Evolutionary conservation across 305 asterid genomes (phyloP).

Genomic region (Striga hermonthica): DNA sequence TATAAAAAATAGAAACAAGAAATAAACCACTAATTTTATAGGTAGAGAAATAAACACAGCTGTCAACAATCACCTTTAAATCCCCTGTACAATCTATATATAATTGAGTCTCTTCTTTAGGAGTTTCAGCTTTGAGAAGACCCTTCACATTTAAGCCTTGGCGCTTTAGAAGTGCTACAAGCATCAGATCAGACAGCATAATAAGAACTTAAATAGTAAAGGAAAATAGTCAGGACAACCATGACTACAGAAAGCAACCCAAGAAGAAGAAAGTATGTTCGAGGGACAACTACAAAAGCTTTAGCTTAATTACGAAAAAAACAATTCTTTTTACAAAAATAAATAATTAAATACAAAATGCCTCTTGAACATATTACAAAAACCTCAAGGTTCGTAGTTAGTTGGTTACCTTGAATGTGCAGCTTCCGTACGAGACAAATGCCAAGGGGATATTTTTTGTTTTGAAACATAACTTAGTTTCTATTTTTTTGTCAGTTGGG

Average conservation of each 20-base stretch:
- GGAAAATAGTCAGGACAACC: neutral
- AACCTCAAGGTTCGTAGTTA: neutral
- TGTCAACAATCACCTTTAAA: slow-evolving; percentile 66
- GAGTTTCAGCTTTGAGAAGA: slow-evolving; percentile 82
- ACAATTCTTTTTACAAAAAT: neutral
- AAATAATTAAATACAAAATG: neutral
- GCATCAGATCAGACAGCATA: slow-evolving; percentile 31
- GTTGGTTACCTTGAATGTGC: neutral
- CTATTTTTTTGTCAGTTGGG: neutral
- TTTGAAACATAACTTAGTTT: neutral
- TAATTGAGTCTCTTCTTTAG: slow-evolving; percentile 87
- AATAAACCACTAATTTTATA: neutral
- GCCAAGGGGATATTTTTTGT: neutral
- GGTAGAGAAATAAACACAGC: slow-evolving; percentile 25
- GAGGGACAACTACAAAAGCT: slow-evolving; percentile 1
- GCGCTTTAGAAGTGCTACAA: slow-evolving; percentile 87
- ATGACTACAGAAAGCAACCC: neutral
- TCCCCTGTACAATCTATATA: slow-evolving; percentile 93
- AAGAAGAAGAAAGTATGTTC: slow-evolving; percentile 12
- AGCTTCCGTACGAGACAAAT: neutral
- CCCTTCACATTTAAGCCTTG: slow-evolving; percentile 98
- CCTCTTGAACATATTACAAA: neutral
- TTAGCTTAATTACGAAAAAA: neutral
- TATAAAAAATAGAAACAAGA: too few species aligned
- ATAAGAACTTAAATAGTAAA: slow-evolving; percentile 22